Evolutionary conservation across 2,329 filamentous ascomycete species (phyloP), one percentile per base, ranked within the genome.

Genomic region (Triangularia verruculosa): DNA sequence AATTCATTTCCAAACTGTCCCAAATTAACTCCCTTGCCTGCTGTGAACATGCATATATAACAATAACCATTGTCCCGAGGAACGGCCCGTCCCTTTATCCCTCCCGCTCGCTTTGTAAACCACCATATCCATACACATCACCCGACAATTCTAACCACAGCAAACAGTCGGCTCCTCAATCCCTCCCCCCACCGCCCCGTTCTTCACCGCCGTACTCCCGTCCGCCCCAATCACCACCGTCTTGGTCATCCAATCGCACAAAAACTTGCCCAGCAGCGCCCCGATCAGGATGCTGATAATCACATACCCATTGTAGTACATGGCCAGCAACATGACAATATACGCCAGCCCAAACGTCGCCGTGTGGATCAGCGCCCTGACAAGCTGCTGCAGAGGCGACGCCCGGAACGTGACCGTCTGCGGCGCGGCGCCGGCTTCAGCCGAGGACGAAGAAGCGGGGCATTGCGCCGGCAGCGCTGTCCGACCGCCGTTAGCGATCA

Each of bases 221-320:
- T 62, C 67, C 1, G 59, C 61, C 5, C 72, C 72, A 28, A 77
- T 61, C 0, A 78, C 73, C n/a, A 83, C 73, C 61, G 75, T 78
- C 56, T 76, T 74, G 24, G 78, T 78, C 71, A 83, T 73, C 82
- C 82, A 84, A 70, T 83, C 81, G 68, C 79, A 83, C n/a, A 83
- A 67, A 69, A 83, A 83, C 73, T 83, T 83, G 64, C 82, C 82
- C 53, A 84, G 67, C 7, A 79, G 78, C 9, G 80, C 80, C 3
- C 82, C 82, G 51, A 84, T 70, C 27, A 80, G 71, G 57, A 80
- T 79, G 58, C 74, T 76, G 61, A 80, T 76, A 62, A 80, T 78
- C 61, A 80, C 73, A 62, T 78, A 80, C 27, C 78, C 78, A 51
- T 80, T 80, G 65, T 78, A 80, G 51, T 76, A 78, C 78, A 80